Evolutionary conservation across 495 filamentous ascomycete genomes (phyloP).

Genomic region (Podospora bellae-mahoneyi): DNA sequence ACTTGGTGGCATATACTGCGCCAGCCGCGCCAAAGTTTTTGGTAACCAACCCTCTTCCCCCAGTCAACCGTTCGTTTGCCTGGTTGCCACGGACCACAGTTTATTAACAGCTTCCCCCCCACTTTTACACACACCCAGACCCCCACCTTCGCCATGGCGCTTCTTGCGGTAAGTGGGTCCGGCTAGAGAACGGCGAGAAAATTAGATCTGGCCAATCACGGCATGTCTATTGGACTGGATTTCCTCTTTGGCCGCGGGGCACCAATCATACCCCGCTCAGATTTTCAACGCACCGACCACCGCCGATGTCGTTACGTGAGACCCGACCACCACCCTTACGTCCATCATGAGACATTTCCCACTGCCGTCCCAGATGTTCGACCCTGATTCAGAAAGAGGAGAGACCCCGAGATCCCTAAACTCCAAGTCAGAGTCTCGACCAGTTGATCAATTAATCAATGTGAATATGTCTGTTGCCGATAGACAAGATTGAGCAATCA

Average conservation of each 20-base stretch:
- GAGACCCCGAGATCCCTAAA: neutral
- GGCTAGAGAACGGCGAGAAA: neutral
- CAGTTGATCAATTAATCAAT: neutral
- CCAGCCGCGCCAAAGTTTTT: conserved; percentile 2
- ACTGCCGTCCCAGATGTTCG: neutral
- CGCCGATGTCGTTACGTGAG: neutral
- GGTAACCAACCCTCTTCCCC: neutral
- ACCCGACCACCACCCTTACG: neutral
- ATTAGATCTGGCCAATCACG: conserved; percentile 18
- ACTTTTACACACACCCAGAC: neutral
- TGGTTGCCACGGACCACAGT: conserved; percentile 7
- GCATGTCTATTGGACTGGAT: conserved; percentile 12
- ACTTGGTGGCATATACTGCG: neutral
- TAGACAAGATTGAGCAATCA: neutral
- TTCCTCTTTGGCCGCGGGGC: conserved; percentile 20
- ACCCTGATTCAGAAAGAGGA: neutral
- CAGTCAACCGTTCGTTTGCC: neutral
- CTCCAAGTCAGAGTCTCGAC: neutral
- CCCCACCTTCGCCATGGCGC: neutral
- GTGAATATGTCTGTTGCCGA: neutral
- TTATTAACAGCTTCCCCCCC: neutral
- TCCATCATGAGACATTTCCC: neutral
- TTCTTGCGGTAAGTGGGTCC: conserved; percentile 3
- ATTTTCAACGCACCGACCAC: neutral
- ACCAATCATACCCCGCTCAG: neutral